Evolutionary conservation across 331 rosid genomes (phyloP), one percentile per base, ranked within the genome.

Genomic region (Saraca asoca): DNA sequence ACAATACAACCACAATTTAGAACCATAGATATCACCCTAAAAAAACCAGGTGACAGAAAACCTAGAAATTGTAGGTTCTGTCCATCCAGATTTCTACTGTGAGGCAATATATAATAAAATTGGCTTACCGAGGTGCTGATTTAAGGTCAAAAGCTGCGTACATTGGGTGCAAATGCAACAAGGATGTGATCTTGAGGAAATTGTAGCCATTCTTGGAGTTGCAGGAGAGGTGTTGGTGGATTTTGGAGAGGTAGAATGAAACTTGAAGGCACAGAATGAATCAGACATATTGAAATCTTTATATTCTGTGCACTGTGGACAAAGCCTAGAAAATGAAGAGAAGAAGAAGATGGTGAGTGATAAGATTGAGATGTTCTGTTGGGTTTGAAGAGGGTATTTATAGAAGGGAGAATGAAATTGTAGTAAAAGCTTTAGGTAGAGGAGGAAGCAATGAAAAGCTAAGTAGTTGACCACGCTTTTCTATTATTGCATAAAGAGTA

Each of bases 381-480:
- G 68, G 61, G 46, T 71, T 67, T 33, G 31, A 35, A 69, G 44
- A 31, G 51, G 19, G 71, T 68, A 73, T 81, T 73, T 77, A 65
- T 76, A 76, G 79, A 53, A 53, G 46, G 38, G 62, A 66, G 66
- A 71, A 75, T 60, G 70, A 24, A 24, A 3, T 63, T 68, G 74
- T 76, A 68, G 79, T 72, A 76, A 80, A 80, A 80, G 71, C 77
- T 64, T 68, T 76, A 58, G 82, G 66, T 38, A 77, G 48, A 76
- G 59, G 68, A 72, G 18, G 71, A 76, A 76, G 79, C 64, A 76
- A 68, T 42, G 35, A 9, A 73, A 31, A 39, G 70, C 58, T 72
- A n/a, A n/a, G n/a, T n/a, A 69, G 79, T 77, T 81, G 85, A 76
- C 82, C 61, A 58, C 66, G 64, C 56, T 62, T 39, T 63, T 34